Evolutionary conservation across 305 asterid genomes (phyloP).

Genomic region (Solanum hybrid): DNA sequence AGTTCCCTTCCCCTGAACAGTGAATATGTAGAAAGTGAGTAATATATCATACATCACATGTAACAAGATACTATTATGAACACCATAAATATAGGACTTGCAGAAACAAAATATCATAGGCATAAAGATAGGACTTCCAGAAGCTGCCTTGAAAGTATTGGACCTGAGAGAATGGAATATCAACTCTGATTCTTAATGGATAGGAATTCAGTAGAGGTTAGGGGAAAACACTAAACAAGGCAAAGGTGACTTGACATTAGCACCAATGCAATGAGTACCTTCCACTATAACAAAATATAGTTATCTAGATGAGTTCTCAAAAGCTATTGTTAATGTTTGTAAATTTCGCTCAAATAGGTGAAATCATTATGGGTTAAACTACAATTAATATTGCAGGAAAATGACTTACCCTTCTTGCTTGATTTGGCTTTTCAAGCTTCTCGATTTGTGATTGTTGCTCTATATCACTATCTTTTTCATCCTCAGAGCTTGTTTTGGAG

Average conservation of each 20-base stretch:
- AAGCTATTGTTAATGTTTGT: not conserved
- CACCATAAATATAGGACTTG: conserved; percentile 1
- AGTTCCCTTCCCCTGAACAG: not conserved
- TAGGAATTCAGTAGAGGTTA: not conserved
- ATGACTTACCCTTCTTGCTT: conserved; percentile 61
- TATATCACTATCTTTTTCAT: conserved; percentile 17
- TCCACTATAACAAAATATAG: not conserved
- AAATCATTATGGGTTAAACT: not conserved
- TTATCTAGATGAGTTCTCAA: not conserved
- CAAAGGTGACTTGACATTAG: not conserved
- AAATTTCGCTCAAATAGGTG: not conserved
- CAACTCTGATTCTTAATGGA: not conserved
- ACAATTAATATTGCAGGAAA: not conserved
- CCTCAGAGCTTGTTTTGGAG: conserved; percentile 29
- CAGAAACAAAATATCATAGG: not conserved
- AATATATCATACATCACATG: not conserved
- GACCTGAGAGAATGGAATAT: not conserved
- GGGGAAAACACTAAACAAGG: not conserved
- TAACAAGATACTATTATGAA: not conserved
- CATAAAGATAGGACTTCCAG: not conserved
- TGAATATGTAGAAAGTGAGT: not conserved
- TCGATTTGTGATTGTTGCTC: conserved; percentile 32
- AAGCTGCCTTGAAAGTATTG: not conserved
- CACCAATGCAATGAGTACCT: not conserved
- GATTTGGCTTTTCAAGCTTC: conserved; percentile 30